These are phyloP conservation scores for Backusella liffmaniae DNA, from an alignment of 192 early-diverging fungal species.

Conservation along the genomic window DNA sequence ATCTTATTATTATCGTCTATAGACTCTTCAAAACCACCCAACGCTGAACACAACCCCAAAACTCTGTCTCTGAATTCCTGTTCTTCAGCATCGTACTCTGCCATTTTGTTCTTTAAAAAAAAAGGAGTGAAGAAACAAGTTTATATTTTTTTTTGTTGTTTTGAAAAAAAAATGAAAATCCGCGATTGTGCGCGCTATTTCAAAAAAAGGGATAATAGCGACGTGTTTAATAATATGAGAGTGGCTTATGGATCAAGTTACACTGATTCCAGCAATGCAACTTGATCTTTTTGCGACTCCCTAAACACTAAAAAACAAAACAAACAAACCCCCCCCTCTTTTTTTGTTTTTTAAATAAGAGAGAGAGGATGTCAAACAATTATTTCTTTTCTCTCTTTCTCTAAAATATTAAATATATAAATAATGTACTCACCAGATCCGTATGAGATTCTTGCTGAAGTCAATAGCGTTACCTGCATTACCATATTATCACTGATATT, in stretches of 20 bases:
- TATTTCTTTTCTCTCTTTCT: background rate
- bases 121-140: background rate
- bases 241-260: background rate
- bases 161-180: background rate
- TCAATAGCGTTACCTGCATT: constrained; percentile 43
- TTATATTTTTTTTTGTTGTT: background rate
- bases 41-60: constrained; percentile 77
- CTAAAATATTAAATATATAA: background rate
- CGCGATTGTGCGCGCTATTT: background rate
- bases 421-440: constrained; percentile 36
- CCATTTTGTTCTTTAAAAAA: background rate
- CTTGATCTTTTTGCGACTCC: background rate
- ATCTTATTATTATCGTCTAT: constrained; percentile 37
- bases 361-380: background rate
- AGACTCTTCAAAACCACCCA: constrained; percentile 72
- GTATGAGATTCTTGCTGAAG: constrained; percentile 36
- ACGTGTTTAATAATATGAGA: background rate
- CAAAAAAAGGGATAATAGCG: background rate
- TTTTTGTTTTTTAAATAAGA: background rate
- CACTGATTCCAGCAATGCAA: background rate
- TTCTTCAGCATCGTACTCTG: background rate
- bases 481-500: constrained; percentile 40
- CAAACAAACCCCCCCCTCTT: background rate
- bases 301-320: background rate
- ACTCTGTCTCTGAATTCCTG: constrained; percentile 26